Base-by-base conservation (phyloP, 805 yeast genomes). In the Nakazawaea populi region DNA sequence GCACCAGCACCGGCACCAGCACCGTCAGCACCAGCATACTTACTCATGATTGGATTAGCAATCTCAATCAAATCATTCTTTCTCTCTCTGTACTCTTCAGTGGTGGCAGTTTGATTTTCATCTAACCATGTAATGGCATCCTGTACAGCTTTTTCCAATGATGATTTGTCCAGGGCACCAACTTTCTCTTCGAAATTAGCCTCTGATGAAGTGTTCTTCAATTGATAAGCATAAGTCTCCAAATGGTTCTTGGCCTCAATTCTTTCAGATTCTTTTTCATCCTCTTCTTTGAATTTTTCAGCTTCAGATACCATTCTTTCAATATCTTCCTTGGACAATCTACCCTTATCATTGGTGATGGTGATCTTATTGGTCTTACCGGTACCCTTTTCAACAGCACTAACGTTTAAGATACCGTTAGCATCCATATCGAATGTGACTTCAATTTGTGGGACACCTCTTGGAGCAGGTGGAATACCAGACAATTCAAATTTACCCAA, bases 21-120 rank as follows among this genome's bases (percentile, higher is more conserved):
- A 68, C 87, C 91, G 60, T n/a, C 14, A 37, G 82, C 87, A 69
- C 85, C 89, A 83, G 89, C 89, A 79, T 90, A 88, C 80, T 88
- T 87, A 71, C 87, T 79, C 87, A 89, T 85, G 74, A 89, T 86
- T 69, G 96, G 96, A 80, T 88, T 89, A 60, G 95, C 94, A 71
- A 83, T 76, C 57, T 80, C 85, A 77, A 88, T 96, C 66, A 89
- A 83, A 74, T 89, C 96, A 82, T 89, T 89, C 78, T 89, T 92
- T 75, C 79, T 84, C 74, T 87, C 95, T 65, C 79, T 73, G 72
- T 74, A 89, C 77, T 89, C 96, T 65, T 89, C 96, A 44, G 86
- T 80, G 52, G 92, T 70, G 58, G 92, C 96, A 56, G 95, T 77
- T 73, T 84, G 89, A 75, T 87, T 85, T 63, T 80, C 79, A 72